phyloP scores from a whole-genome alignment of 441 rosid genomes.

The Euphorbia celastroides region DNA sequence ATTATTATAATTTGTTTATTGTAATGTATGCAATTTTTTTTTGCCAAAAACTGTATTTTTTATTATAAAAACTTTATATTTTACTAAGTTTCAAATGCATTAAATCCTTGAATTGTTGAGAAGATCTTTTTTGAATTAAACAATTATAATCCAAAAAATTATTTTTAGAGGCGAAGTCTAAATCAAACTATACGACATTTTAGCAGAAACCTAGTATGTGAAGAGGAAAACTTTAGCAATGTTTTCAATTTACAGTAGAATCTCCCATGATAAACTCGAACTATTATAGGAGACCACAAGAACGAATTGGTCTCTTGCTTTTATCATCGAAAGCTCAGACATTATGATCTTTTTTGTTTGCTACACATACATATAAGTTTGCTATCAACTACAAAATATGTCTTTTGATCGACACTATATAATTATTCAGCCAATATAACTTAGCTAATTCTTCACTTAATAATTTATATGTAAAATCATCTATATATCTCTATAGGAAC shows the following conservation, averaged over 20 bases:
- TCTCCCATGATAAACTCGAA: too few species aligned
- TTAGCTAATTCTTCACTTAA: background rate
- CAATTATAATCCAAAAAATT: too few species aligned
- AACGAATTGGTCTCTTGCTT: background rate
- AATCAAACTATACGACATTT: too few species aligned
- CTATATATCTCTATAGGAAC: background rate
- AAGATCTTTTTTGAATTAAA: too few species aligned
- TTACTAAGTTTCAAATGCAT: too few species aligned
- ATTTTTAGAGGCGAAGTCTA: too few species aligned
- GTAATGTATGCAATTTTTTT: background rate
- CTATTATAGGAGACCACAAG: background rate
- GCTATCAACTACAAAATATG: background rate
- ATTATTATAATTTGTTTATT: background rate
- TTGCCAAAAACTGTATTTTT: background rate
- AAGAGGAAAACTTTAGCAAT: too few species aligned
- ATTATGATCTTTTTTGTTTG: background rate
- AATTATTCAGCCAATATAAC: background rate
- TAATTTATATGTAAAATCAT: background rate
- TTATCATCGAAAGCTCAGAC: background rate
- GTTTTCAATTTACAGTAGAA: too few species aligned
- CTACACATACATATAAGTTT: background rate
- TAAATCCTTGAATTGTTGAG: too few species aligned
- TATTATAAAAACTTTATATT: too few species aligned
- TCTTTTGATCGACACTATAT: background rate
- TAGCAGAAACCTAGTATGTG: too few species aligned